A percentile compares a stretch with the other conserved stretches of the same genome.
Evolutionary conservation across 1,284 basidiomycete species (phyloP).

Genomic region (Ceratobasidium sp.): DNA sequence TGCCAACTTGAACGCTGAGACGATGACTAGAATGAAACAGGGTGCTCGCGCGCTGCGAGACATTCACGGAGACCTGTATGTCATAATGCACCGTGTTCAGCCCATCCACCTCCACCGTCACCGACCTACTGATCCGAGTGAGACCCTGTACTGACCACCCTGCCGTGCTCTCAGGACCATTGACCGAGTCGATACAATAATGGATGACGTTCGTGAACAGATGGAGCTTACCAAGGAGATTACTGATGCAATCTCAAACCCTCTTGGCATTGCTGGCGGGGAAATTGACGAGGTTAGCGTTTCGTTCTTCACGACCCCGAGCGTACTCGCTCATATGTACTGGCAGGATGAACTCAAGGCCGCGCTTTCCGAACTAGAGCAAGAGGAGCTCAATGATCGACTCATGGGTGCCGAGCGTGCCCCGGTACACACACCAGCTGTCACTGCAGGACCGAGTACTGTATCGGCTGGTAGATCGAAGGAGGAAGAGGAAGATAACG

Average conservation of each 20-base stretch:
- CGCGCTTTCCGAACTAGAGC: constrained; percentile 91
- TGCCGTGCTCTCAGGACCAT: constrained; percentile 69
- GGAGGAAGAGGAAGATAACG: constrained; percentile 83
- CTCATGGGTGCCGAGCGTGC: constrained; percentile 90
- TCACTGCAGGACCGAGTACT: constrained; percentile 47
- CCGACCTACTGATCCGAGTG: not conserved
- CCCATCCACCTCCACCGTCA: constrained; percentile 1
- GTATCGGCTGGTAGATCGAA: constrained; percentile 52
- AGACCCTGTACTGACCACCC: constrained; percentile 9
- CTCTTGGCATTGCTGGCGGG: constrained; percentile 67
- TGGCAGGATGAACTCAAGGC: constrained; percentile 81
- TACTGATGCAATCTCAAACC: constrained; percentile 91
- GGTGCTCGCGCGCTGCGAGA: constrained; percentile 90
- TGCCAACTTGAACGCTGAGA: constrained; percentile 98
- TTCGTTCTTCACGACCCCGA: constrained; percentile 29
- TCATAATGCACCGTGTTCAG: constrained; percentile 48
- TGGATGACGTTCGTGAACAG: constrained; percentile 92
- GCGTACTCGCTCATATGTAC: constrained; percentile 37
- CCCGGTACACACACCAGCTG: constrained; percentile 85
- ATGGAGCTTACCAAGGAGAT: constrained; percentile 96
- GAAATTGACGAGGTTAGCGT: constrained; percentile 78
- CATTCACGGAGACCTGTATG: constrained; percentile 93
- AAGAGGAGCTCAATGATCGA: constrained; percentile 89
- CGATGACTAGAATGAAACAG: constrained; percentile 98
- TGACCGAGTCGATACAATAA: constrained; percentile 91